These are phyloP conservation scores for Pseudogymnoascus sp. DNA, from an alignment of 2,329 filamentous ascomycete species.

Conservation along the genomic window DNA sequence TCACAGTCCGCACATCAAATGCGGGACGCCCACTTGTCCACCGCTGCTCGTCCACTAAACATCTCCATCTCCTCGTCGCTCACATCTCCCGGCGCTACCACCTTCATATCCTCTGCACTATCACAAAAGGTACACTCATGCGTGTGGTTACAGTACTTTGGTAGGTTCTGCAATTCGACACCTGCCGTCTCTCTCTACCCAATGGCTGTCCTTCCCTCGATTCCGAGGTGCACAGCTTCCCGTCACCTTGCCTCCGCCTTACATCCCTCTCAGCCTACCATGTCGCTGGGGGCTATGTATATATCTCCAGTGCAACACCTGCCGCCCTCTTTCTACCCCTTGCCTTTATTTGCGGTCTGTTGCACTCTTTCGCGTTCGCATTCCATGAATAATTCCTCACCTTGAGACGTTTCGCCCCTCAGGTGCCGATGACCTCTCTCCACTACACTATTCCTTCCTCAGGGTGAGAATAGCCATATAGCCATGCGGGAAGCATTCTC, in stretches of 20 bases:
- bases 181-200: background rate
- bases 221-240: conserved; percentile 9
- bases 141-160: background rate
- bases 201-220: background rate
- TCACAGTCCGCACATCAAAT: background rate
- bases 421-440: conserved; percentile 8
- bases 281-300: background rate
- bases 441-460: background rate
- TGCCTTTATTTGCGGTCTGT: background rate
- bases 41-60: background rate
- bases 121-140: conserved; percentile 7
- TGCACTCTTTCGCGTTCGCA: background rate
- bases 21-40: background rate
- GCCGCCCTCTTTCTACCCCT: background rate
- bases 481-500: conserved; percentile 9
- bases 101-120: background rate
- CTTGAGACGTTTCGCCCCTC: conserved; percentile 10
- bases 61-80: background rate
- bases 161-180: background rate
- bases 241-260: background rate
- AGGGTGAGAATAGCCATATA: conserved; percentile 1
- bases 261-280: background rate
- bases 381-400: background rate
- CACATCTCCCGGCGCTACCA: conserved; percentile 8
- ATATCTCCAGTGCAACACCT: conserved; percentile 3